Evolutionary conservation across 2,329 filamentous ascomycete genomes (phyloP), one percentile per base, ranked within the genome.

Genomic region (Aphanocladium album): DNA sequence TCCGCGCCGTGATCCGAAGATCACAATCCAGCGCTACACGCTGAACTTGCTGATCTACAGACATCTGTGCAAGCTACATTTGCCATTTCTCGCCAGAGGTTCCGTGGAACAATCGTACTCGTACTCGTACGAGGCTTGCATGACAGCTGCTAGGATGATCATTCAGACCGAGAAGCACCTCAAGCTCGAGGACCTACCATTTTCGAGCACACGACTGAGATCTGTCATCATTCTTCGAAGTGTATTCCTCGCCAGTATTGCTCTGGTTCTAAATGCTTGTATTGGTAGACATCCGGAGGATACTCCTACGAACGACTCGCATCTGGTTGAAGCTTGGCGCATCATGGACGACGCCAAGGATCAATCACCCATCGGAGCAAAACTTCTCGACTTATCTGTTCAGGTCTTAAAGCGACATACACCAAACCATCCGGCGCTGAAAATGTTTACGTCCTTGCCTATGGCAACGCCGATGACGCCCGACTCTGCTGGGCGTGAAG

Each of bases 31-130:
- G 46, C 69, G 73, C 9, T 72, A 74, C 60, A 65, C 71, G 21
- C 66, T 74, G 39, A 72, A 71, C 25, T 53, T 73, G 6, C 67
- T 74, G 14, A 58, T 73, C 2, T 67, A 73, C 21, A 71, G 72
- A 1, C 71, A 74, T 45, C 65, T 71, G 11, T 74, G 72, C 62
- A 74, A 72, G 57, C 62, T 74, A 11, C 73, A 74, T 55, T 67
- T 74, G 8, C 73, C 73, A 5, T 74, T 70, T 56, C 62, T 74
- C 8, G 71, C 71, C 2, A 69, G 71, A 27, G 72, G 73, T 4
- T 68, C 71, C 5, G 66, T 73, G 1, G 72, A 74, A 35, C 68
- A 72, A 41, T 60, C 63, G 3, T 74, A 70, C 58, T 66, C 71
- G 12, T 70, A 68, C 55, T 74, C 73, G 7, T 67, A 70, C 11